Conservation (phyloP, 148 eudicot species). For the Camellia sinensis region DNA sequence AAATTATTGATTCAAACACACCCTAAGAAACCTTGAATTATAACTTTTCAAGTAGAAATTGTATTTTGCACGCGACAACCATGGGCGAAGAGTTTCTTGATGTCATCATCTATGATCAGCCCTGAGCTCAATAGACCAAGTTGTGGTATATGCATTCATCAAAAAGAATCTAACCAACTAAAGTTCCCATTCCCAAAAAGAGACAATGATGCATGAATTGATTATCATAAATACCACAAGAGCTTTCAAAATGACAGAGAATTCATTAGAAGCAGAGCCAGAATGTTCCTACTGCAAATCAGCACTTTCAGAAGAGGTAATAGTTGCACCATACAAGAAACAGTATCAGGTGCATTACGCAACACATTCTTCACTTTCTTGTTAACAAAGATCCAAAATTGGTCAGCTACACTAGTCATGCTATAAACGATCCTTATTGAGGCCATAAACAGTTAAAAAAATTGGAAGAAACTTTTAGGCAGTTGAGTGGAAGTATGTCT, state of each 20-base stretch:
- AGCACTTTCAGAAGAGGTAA: background rate
- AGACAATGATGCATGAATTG: background rate
- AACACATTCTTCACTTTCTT: background rate
- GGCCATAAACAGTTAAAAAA: too few species aligned
- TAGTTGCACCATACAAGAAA: background rate
- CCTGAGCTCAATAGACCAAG: background rate
- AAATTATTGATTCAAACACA: too few species aligned
- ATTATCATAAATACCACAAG: too few species aligned
- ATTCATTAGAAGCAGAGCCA: background rate
- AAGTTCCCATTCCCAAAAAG: too few species aligned
- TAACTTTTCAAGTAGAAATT: background rate
- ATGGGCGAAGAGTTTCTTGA: background rate
- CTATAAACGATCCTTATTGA: too few species aligned
- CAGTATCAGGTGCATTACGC: background rate
- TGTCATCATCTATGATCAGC: background rate
- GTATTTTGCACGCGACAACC: background rate
- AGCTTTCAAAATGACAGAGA: background rate
- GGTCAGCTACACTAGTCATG: too few species aligned
- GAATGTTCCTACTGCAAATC: background rate
- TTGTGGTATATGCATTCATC: background rate
- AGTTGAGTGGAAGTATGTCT: too few species aligned
- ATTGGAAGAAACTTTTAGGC: too few species aligned
- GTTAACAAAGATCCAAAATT: background rate
- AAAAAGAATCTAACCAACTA: too few species aligned
- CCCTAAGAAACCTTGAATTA: background rate